Base-by-base conservation (phyloP, 345 rosid genomes). In the Heritiera fomes region DNA sequence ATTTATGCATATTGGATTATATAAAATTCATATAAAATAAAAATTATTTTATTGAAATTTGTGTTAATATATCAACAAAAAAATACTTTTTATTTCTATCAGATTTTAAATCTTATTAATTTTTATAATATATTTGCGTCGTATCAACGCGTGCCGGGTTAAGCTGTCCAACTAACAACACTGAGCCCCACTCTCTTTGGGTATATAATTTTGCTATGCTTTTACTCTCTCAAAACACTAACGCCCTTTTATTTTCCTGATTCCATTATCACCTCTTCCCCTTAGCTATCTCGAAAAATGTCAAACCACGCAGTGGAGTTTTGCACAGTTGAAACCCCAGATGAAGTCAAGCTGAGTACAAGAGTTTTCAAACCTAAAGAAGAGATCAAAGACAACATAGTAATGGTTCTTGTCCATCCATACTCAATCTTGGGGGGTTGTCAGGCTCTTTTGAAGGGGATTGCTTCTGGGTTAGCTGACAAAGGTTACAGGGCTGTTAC, bases 341-440 rank as follows among this genome's bases (percentile, higher is more conserved):
- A 88, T 68, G 87, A 89, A 3, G 89, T 84, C 52, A 87, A 85
- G 78, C 94, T 91, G 63, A 80, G 84, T 83, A 71, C 91, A 7
- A 87, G 88, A 73, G 73, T 90, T 79, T 96, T 90, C 89, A 89
- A 84, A 74, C 95, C 98, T 55, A 82, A 50, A 62, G 81, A 77
- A 38, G 89, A 65, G 34, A 77, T 38, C 78, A 82, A 47, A 49
- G 83, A 71, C 75, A 81, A 78, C 75, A 82, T 90, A 40, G 92
- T 85, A 14, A 73, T 91, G 64, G 98, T 96, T 50, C 87, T 96
- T 74, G 98, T 96, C 67, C 99, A 96, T 73, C 99, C 97, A 7
- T 96, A 87, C 85, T 87, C 99, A 8, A 84, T 94, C 38, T 65
- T 96, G 79, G 98, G 99, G 72, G 99, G 98, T 50, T 91, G 91